Evolutionary conservation across 345 rosid species (phyloP), one percentile per base, ranked within the genome.

Genomic region (Brassica juncea): DNA sequence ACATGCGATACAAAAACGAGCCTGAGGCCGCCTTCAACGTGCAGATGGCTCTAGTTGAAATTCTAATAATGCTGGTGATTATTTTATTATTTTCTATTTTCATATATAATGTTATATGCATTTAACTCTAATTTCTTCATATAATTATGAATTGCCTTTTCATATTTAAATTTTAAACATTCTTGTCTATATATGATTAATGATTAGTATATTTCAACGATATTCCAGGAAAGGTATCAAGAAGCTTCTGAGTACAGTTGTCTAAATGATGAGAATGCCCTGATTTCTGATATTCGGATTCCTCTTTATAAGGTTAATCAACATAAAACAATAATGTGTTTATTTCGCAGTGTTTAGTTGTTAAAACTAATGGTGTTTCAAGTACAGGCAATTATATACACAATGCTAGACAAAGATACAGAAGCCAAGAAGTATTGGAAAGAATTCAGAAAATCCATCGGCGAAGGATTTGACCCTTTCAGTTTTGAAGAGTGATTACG

Each of bases 11-110:
- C 82, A 49, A 71, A 76, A 30, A 79, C 15, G 87, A 86, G 74
- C 78, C 87, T 11, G 89, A 88, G 74, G 79, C 88, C 42, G 88
- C 84, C 34, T 88, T 84, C 66, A 44, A 85, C 61, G 80, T 86
- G 34, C 90, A 83, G 68, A 88, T 91, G 91, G 83, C 85, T 25
- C 81, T 91, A 57, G 88, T 86, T 2, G 89, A 91, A 55, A 80
- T 91, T 61, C 83, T 91, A 58, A 89, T 91, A 35, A 77, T 82
- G 65, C 87, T 82, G 90, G 93, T 88, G 61, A 11, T 15, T 62
- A 0, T 31, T 28, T 31, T n/a, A 52, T 63, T 19, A 2, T 70
- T 55, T 35, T 72, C 42, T 32, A 15, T 44, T 69, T 5, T 44
- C n/a, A 10, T 30, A 57, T 70, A 39, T 55, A 52, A 12, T 57